A percentile compares a stretch with the other conserved stretches of the same genome.
phyloP scores from a whole-genome alignment of 148 eudicot species.

The Heliosperma pusillum region DNA sequence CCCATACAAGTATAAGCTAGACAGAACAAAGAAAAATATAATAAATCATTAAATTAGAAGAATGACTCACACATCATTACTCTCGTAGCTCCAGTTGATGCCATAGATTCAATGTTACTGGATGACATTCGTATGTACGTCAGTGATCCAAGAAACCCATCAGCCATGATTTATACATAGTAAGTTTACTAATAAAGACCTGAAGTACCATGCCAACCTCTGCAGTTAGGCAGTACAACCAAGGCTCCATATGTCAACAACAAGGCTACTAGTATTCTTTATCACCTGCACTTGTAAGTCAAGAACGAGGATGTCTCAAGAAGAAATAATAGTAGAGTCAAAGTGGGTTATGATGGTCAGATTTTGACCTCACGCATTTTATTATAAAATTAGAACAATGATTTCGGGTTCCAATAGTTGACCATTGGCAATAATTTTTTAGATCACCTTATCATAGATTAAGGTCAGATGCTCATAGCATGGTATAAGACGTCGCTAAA shows the following conservation, averaged over 20 bases:
- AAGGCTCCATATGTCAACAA: constrained; percentile 94
- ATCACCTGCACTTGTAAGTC: constrained; percentile 51
- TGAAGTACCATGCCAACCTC: no score
- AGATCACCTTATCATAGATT: constrained; percentile 9
- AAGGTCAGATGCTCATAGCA: constrained; percentile 8
- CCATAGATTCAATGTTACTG: constrained; percentile 76
- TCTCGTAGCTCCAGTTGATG: no score
- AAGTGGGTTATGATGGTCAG: not conserved
- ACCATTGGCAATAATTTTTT: not conserved
- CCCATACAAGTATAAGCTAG: not conserved
- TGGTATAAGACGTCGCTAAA: no score
- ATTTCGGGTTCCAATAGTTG: not conserved
- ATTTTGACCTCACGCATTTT: constrained; percentile 54
- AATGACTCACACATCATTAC: constrained; percentile 61
- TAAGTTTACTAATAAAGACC: no score
- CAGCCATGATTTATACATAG: no score
- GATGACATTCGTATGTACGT: constrained; percentile 92
- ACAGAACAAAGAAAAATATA: not conserved
- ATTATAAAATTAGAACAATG: no score
- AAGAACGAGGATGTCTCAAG: constrained; percentile 16
- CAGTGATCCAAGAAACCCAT: constrained; percentile 85
- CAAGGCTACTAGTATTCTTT: constrained; percentile 66
- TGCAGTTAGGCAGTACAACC: constrained; percentile 99
- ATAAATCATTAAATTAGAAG: not conserved
- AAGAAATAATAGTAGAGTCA: not conserved